A percentile compares a stretch with the other conserved stretches of the same genome.
phyloP scores from a whole-genome alignment of 2,329 filamentous ascomycete species.

The Xylaria sp. region DNA sequence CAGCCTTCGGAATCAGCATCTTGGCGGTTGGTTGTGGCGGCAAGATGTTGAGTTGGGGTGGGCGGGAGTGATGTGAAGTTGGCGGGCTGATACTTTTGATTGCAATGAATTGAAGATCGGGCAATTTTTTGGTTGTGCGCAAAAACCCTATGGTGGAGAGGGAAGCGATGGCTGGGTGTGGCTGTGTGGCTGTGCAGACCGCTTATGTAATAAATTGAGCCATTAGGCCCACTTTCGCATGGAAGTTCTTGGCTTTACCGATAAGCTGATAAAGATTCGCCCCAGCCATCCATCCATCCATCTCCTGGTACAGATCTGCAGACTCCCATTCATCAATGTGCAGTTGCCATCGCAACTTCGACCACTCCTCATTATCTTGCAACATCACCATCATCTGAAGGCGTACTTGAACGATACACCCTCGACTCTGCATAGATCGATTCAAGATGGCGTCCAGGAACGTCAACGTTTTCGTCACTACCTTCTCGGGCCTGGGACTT shows the following conservation, averaged over 20 bases:
- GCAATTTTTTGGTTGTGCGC: slow-evolving; percentile 39
- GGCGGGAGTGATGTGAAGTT: slow-evolving; percentile 29
- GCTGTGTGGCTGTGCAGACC: not conserved
- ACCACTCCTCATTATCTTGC: too few species aligned
- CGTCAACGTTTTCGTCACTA: slow-evolving; percentile 83
- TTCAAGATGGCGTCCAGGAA: slow-evolving; percentile 57
- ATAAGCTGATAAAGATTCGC: too few species aligned
- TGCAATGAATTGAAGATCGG: slow-evolving; percentile 34
- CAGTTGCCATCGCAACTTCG: too few species aligned
- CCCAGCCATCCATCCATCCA: slow-evolving; percentile 4
- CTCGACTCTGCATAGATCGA: slow-evolving; percentile 40
- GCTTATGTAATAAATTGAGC: not conserved
- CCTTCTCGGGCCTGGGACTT: slow-evolving; percentile 79
- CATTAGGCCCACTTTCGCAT: too few species aligned
- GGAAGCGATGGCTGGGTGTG: slow-evolving; percentile 17
- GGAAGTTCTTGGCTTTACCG: too few species aligned
- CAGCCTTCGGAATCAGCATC: slow-evolving; percentile 99
- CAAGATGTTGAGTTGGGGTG: slow-evolving; percentile 52
- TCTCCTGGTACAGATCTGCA: not conserved
- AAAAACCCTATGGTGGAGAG: slow-evolving; percentile 37
- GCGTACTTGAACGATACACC: slow-evolving; percentile 1
- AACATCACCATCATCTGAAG: not conserved
- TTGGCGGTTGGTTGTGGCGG: slow-evolving; percentile 57
- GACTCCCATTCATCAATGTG: too few species aligned
- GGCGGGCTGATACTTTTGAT: slow-evolving; percentile 28